Evolutionary conservation across 495 filamentous ascomycete species (phyloP).

Genomic region (Articulospora tetracladia): DNA sequence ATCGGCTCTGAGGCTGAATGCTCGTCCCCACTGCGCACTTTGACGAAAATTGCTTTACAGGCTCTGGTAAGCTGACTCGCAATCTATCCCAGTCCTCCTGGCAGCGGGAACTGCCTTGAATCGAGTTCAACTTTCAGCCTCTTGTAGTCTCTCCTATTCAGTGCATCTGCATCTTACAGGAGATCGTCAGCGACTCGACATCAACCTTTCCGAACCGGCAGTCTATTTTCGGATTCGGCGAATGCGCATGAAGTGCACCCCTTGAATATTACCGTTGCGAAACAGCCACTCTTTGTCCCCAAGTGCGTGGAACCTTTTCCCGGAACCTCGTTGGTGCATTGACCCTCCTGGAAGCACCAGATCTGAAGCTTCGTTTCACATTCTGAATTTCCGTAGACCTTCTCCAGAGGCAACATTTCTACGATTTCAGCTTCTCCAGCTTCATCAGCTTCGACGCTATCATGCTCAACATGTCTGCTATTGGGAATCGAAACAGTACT

Average conservation of each 20-base stretch:
- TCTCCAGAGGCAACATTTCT: slow-evolving; percentile 7
- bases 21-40: not conserved
- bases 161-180: not conserved
- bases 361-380: slow-evolving; percentile 26
- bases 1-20: not conserved
- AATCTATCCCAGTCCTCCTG: slow-evolving; percentile 6
- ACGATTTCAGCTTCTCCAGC: slow-evolving; percentile 12
- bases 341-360: slow-evolving; percentile 15
- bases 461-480: slow-evolving; percentile 60
- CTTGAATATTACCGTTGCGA: slow-evolving; percentile 15
- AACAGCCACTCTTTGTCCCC: not conserved
- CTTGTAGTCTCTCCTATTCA: slow-evolving; percentile 5
- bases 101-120: slow-evolving; percentile 22
- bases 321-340: slow-evolving; percentile 20
- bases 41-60: not conserved
- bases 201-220: slow-evolving; percentile 1
- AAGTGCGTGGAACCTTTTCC: slow-evolving; percentile 7
- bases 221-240: slow-evolving; percentile 12
- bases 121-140: not conserved
- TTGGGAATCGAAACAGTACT: slow-evolving; percentile 95
- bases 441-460: slow-evolving; percentile 25
- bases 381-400: slow-evolving; percentile 18
- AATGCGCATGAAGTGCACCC: slow-evolving; percentile 13
- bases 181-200: not conserved
- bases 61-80: slow-evolving; percentile 1